These are phyloP conservation scores for Pyrrhoderma noxium DNA, from an alignment of 1,284 basidiomycete genomes.

Conservation along the genomic window DNA sequence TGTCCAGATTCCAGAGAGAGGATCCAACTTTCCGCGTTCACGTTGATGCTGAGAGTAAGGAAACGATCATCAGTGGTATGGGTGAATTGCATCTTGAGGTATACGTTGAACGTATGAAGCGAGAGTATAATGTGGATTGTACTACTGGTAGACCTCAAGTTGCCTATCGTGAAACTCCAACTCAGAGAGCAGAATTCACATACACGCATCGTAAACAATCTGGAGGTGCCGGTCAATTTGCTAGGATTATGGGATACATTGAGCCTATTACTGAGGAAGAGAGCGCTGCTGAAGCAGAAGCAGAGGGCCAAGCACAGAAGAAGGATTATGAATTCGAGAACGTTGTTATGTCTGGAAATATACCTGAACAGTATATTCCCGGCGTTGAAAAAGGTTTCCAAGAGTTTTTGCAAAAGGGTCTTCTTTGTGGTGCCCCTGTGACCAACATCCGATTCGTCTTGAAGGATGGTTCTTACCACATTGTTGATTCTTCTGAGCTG, in stretches of 20 bases:
- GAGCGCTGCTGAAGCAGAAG: background rate
- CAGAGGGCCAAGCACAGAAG: slow-evolving; percentile 47
- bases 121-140: slow-evolving; percentile 95
- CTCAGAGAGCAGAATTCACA: slow-evolving; percentile 73
- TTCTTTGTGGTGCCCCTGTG: slow-evolving; percentile 84
- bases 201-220: slow-evolving; percentile 99
- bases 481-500: slow-evolving; percentile 96
- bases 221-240: slow-evolving; percentile 96
- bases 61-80: slow-evolving; percentile 99
- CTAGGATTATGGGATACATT: slow-evolving; percentile 85
- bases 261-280: slow-evolving; percentile 84
- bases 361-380: slow-evolving; percentile 89
- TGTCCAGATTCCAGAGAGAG: slow-evolving; percentile 98
- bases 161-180: slow-evolving; percentile 94
- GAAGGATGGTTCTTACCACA: slow-evolving; percentile 88
- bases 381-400: slow-evolving; percentile 97
- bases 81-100: slow-evolving; percentile 98
- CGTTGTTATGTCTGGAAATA: slow-evolving; percentile 86
- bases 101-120: slow-evolving; percentile 97
- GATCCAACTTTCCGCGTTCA: slow-evolving; percentile 99
- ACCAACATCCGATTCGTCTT: slow-evolving; percentile 85
- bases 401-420: slow-evolving; percentile 90
- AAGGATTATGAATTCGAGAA: slow-evolving; percentile 89
- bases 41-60: slow-evolving; percentile 89
- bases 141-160: slow-evolving; percentile 95